Evolutionary conservation across 1,284 basidiomycete species (phyloP).

Genomic region (Wolfiporia cocos): DNA sequence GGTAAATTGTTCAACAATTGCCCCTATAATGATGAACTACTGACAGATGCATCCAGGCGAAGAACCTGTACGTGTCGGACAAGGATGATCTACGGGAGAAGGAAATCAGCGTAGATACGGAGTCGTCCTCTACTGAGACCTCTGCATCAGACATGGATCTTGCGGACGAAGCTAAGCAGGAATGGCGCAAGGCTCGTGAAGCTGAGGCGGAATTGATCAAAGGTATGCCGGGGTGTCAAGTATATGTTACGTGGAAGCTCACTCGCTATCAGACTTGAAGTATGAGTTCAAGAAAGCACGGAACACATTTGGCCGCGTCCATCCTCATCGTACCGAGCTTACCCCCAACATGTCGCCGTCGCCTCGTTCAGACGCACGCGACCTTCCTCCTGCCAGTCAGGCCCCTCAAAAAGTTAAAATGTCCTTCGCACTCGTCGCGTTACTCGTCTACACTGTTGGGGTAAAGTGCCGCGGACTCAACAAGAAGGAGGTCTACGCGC

Average conservation of each 20-base stretch:
- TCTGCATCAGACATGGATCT: constrained; percentile 37
- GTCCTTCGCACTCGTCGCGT: constrained; percentile 65
- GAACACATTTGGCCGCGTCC: constrained; percentile 32
- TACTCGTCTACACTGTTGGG: constrained; percentile 93
- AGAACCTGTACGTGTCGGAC: constrained; percentile 47
- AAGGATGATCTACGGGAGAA: constrained; percentile 35
- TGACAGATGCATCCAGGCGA: no score
- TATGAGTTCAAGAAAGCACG: constrained; percentile 32
- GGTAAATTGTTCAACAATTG: no score
- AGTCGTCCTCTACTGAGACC: constrained; percentile 40
- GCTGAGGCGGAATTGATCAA: constrained; percentile 24
- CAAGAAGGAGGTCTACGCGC: constrained; percentile 83
- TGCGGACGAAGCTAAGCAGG: constrained; percentile 25
- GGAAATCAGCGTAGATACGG: constrained; percentile 33
- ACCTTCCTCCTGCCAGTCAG: constrained; percentile 3
- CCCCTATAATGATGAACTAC: no score
- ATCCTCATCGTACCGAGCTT: constrained; percentile 13
- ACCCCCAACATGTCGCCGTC: constrained; percentile 5
- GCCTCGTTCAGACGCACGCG: not conserved
- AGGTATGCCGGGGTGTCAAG: constrained; percentile 12
- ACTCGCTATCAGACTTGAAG: constrained; percentile 21
- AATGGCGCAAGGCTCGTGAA: constrained; percentile 25
- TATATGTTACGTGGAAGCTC: not conserved
- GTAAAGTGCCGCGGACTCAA: constrained; percentile 94
- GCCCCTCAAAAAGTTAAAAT: constrained; percentile 49